Conservation (phyloP, 148 eudicot species). For the Chenopodium berlandieri region DNA sequence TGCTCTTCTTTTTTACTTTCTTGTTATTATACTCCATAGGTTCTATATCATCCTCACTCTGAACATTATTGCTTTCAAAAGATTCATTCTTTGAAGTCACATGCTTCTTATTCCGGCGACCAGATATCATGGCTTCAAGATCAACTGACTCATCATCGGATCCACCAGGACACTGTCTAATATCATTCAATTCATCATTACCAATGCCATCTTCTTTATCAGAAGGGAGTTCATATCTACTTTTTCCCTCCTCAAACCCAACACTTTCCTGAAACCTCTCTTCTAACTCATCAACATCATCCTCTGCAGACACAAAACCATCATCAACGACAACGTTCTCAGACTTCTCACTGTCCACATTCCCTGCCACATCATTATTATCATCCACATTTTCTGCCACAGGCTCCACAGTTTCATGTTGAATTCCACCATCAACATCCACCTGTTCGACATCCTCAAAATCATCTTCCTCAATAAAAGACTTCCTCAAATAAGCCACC, state of each 20-base stretch:
- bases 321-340: conserved; percentile 14
- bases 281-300: conserved; percentile 43
- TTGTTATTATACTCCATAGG: conserved; percentile 62
- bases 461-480: conserved; percentile 57
- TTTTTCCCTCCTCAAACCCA: conserved; percentile 32
- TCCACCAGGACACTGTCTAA: conserved; percentile 26
- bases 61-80: conserved; percentile 29
- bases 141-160: conserved; percentile 55
- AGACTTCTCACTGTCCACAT: conserved; percentile 14
- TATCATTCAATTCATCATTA: conserved; percentile 24
- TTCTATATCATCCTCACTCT: conserved; percentile 47
- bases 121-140: conserved; percentile 70
- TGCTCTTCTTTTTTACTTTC: conserved; percentile 64
- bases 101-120: conserved; percentile 44
- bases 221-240: conserved; percentile 39
- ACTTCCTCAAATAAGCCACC: conserved; percentile 76
- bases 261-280: conserved; percentile 41
- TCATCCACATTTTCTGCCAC: conserved; percentile 16
- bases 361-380: conserved; percentile 22
- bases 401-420: conserved; percentile 26
- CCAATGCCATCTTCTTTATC: conserved; percentile 41
- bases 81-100: conserved; percentile 23
- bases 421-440: conserved; percentile 25
- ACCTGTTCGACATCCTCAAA: conserved; percentile 29
- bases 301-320: conserved; percentile 35